Evolutionary conservation across 2,329 filamentous ascomycete species (phyloP).

Genomic region (Zymoseptoria ardabiliae): DNA sequence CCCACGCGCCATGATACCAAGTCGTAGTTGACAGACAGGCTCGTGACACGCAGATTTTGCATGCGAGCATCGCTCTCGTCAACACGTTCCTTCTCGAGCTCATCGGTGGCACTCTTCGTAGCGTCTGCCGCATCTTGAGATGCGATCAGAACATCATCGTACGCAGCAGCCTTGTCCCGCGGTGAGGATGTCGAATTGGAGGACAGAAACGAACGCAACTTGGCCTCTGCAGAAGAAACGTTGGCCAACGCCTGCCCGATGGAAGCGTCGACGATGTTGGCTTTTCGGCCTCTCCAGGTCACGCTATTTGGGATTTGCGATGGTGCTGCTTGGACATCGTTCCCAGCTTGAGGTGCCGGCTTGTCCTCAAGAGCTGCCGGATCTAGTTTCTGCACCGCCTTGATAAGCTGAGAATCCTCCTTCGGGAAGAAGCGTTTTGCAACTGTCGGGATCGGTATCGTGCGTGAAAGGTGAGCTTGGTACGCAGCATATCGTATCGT

Average conservation of each 20-base stretch:
- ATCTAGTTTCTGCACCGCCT: conserved; percentile 64
- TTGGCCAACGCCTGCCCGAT: conserved; percentile 77
- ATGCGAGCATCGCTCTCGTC: conserved; percentile 77
- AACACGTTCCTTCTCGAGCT: conserved; percentile 74
- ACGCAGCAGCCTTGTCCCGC: conserved; percentile 70
- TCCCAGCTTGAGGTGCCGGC: conserved; percentile 21
- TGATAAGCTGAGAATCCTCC: conserved; percentile 54
- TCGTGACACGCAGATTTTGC: conserved; percentile 87
- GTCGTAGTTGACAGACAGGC: conserved; percentile 88
- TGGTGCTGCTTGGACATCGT: conserved; percentile 18
- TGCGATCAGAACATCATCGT: conserved; percentile 82
- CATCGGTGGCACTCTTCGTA: conserved; percentile 87
- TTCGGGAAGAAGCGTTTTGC: conserved; percentile 70
- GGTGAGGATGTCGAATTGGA: conserved; percentile 35
- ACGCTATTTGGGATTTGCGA: conserved; percentile 62
- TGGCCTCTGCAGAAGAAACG: conserved; percentile 51
- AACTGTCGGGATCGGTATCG: conserved; percentile 70
- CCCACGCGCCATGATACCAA: conserved; percentile 93
- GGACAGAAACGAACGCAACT: conserved; percentile 43
- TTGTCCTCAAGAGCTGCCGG: conserved; percentile 57
- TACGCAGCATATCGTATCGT: conserved; percentile 93
- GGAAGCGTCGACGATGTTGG: conserved; percentile 84
- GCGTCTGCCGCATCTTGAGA: conserved; percentile 93
- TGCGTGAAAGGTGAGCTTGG: conserved; percentile 79
- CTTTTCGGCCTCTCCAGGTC: conserved; percentile 76